Conservation (phyloP, 2,329 filamentous ascomycete genomes). For the Colletotrichum cuscutae region DNA sequence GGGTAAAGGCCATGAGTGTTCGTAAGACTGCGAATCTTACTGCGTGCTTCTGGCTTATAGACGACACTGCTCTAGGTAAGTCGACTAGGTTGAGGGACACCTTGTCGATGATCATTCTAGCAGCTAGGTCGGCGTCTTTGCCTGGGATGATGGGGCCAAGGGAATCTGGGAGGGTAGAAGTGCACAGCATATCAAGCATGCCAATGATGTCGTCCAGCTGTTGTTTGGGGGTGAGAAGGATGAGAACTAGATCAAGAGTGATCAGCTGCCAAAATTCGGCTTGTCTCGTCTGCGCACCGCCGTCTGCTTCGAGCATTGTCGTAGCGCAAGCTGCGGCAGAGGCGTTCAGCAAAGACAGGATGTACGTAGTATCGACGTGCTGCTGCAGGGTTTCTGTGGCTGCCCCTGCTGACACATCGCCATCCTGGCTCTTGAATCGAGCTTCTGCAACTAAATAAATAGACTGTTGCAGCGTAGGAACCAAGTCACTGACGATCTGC, state of each 20-base stretch:
- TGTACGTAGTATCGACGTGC: constrained; percentile 70
- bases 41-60: constrained; percentile 51
- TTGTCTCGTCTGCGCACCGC: constrained; percentile 44
- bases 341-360: constrained; percentile 74
- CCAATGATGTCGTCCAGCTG: constrained; percentile 69
- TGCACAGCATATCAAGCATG: constrained; percentile 74
- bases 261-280: constrained; percentile 74
- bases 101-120: constrained; percentile 65
- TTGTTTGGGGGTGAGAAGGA: constrained; percentile 76
- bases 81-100: constrained; percentile 73
- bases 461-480: constrained; percentile 67
- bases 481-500: constrained; percentile 66
- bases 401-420: constrained; percentile 53
- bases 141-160: constrained; percentile 72
- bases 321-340: constrained; percentile 69
- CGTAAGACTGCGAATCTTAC: constrained; percentile 60
- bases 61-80: constrained; percentile 55
- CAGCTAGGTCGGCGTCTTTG: constrained; percentile 55
- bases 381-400: constrained; percentile 49
- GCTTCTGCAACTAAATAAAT: constrained; percentile 68
- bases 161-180: constrained; percentile 70
- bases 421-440: constrained; percentile 60
- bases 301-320: constrained; percentile 44
- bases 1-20: constrained; percentile 69
- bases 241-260: constrained; percentile 72